Percentiles rank a stretch among this genome's conserved stretches.
phyloP scores from a whole-genome alignment of 768 basidiomycete genomes.

The Gymnopilus junonius region DNA sequence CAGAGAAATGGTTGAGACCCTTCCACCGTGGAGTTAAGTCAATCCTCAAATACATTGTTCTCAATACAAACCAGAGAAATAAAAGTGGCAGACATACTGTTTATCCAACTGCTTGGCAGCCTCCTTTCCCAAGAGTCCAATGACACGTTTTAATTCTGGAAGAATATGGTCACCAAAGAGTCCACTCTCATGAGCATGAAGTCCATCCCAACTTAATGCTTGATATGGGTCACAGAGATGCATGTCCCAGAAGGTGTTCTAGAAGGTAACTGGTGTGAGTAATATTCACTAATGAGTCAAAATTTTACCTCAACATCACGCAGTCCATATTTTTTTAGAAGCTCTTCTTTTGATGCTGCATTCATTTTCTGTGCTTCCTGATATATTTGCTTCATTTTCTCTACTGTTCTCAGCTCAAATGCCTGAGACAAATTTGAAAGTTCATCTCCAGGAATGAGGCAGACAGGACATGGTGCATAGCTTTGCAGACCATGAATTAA shows the following conservation, averaged over 20 bases:
- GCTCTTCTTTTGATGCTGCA: slow-evolving; percentile 17
- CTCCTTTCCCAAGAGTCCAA: slow-evolving; percentile 12
- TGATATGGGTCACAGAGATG: slow-evolving; percentile 32
- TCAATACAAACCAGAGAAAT: too few relatives aligned
- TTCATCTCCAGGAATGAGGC: too few relatives aligned
- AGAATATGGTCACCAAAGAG: slow-evolving; percentile 37
- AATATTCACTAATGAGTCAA: not conserved
- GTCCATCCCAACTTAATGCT: slow-evolving; percentile 39
- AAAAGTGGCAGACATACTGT: slow-evolving; percentile 25
- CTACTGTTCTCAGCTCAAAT: too few relatives aligned
- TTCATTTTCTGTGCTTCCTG: slow-evolving; percentile 11
- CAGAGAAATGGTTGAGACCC: slow-evolving; percentile 35
- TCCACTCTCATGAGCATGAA: slow-evolving; percentile 37
- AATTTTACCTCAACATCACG: slow-evolving; percentile 27
- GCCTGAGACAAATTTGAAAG: too few relatives aligned
- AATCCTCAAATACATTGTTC: too few relatives aligned
- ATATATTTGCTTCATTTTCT: slow-evolving; percentile 19
- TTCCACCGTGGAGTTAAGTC: slow-evolving; percentile 35
- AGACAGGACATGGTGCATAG: too few relatives aligned
- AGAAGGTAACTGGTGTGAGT: not conserved
- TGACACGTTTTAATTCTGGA: slow-evolving; percentile 16
- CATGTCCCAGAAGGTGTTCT: slow-evolving; percentile 45
- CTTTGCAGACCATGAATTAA: too few relatives aligned
- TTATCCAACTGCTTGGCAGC: slow-evolving; percentile 21
- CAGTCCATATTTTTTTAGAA: slow-evolving; percentile 23